Evolutionary conservation across 2,329 filamentous ascomycete genomes (phyloP).

Genomic region (Diaporthe sp.): DNA sequence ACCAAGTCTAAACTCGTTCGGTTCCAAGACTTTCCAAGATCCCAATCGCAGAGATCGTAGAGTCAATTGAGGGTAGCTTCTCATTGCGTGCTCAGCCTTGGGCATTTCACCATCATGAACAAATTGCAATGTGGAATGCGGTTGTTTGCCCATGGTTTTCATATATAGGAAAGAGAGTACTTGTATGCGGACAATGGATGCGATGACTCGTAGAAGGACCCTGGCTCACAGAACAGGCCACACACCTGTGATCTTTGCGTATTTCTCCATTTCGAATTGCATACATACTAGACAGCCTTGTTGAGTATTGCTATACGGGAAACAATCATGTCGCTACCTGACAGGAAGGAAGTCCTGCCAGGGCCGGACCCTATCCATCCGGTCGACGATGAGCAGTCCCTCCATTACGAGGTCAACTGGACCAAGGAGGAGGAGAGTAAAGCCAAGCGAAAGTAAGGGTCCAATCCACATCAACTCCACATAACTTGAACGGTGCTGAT

Average conservation of each 20-base stretch:
- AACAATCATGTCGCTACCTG: constrained; percentile 23
- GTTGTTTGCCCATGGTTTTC: neutral
- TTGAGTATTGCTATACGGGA: neutral
- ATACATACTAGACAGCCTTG: neutral
- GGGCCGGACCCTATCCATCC: constrained; percentile 3
- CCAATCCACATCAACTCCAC: neutral
- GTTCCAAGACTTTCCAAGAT: constrained; percentile 34
- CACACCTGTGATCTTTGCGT: neutral
- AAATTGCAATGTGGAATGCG: constrained; percentile 16
- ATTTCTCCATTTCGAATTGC: neutral
- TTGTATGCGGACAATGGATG: neutral
- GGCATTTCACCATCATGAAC: constrained; percentile 31
- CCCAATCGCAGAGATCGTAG: constrained; percentile 21
- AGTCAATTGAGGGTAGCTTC: constrained; percentile 24
- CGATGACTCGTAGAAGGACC: constrained; percentile 11
- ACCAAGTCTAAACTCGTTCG: constrained; percentile 22
- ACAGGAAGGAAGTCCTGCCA: constrained; percentile 20
- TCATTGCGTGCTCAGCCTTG: constrained; percentile 34
- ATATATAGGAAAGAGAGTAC: constrained; percentile 18
- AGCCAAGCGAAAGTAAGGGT: constrained; percentile 36
- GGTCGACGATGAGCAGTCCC: constrained; percentile 25
- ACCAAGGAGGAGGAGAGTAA: constrained; percentile 37
- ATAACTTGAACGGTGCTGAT: neutral
- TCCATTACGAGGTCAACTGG: constrained; percentile 33
- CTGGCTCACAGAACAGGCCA: constrained; percentile 3